A percentile compares a stretch with the other conserved stretches of the same genome.
These are phyloP conservation scores for Eucalyptus marginata DNA, from an alignment of 345 rosid species.

Conservation along the genomic window DNA sequence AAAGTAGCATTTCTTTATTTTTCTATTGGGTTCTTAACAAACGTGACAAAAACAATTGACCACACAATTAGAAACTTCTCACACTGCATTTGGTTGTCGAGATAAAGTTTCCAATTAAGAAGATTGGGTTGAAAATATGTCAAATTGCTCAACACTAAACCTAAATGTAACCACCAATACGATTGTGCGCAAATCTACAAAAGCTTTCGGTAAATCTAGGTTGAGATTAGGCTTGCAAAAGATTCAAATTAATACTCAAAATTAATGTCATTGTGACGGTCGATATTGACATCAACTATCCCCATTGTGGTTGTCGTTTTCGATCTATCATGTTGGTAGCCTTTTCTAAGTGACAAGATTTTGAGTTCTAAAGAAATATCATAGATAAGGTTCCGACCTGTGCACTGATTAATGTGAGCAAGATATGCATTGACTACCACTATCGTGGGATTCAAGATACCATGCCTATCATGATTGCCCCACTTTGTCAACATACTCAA, in stretches of 20 bases:
- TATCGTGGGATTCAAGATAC: constrained; percentile 59
- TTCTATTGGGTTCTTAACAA: background rate
- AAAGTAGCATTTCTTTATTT: background rate
- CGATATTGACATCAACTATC: background rate
- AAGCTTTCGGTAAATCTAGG: background rate
- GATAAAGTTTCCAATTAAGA: accelerated
- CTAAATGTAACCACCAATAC: background rate
- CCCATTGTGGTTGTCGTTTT: background rate
- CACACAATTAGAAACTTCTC: background rate
- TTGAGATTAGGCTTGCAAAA: background rate
- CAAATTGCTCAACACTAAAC: background rate
- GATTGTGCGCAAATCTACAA: background rate
- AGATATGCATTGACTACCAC: constrained; percentile 58
- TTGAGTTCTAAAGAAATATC: background rate
- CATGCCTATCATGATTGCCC: constrained; percentile 82
- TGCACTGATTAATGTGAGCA: constrained; percentile 61
- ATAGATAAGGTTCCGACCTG: constrained; percentile 35
- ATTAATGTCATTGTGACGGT: accelerated
- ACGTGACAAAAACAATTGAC: background rate
- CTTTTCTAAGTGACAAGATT: background rate
- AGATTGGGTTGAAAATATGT: background rate
- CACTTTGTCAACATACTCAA: background rate
- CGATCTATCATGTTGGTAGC: background rate
- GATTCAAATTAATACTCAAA: background rate
- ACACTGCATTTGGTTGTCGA: accelerated